Evolutionary conservation across 148 eudicot species (phyloP).

Genomic region (Rhododendron molle): DNA sequence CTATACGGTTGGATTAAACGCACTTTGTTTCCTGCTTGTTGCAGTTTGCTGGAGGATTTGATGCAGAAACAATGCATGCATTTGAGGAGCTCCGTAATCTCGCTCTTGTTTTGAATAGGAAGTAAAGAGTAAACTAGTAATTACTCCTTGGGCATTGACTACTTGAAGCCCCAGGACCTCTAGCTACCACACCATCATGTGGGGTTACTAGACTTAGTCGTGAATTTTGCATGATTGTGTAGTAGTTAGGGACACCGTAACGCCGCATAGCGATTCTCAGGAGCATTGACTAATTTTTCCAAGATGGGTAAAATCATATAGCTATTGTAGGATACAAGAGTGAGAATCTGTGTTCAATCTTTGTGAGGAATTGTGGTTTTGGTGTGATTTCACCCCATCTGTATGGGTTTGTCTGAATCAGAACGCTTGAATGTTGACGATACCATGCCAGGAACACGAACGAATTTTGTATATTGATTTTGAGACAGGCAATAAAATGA

Average conservation of each 20-base stretch:
- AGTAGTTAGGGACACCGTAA: neutral
- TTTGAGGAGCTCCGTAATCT: constrained; percentile 79
- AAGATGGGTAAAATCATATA: neutral
- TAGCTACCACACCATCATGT: neutral
- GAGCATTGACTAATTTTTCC: neutral
- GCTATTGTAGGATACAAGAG: neutral
- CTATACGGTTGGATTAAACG: too few species aligned
- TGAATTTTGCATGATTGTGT: neutral
- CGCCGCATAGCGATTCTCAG: neutral
- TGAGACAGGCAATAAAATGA: neutral
- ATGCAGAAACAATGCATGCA: constrained; percentile 83
- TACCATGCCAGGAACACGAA: neutral
- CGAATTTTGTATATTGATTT: neutral
- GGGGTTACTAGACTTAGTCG: neutral
- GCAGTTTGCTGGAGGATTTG: constrained; percentile 97
- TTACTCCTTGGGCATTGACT: neutral
- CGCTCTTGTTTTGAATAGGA: constrained; percentile 50
- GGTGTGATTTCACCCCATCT: neutral
- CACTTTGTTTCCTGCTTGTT: neutral
- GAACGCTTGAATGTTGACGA: neutral
- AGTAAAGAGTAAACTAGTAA: neutral
- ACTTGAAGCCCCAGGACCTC: neutral
- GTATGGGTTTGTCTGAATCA: neutral
- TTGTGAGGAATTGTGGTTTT: neutral
- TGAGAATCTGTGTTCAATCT: neutral